phyloP scores from a whole-genome alignment of 257 asterid genomes.

The Marsdenia floribunda region DNA sequence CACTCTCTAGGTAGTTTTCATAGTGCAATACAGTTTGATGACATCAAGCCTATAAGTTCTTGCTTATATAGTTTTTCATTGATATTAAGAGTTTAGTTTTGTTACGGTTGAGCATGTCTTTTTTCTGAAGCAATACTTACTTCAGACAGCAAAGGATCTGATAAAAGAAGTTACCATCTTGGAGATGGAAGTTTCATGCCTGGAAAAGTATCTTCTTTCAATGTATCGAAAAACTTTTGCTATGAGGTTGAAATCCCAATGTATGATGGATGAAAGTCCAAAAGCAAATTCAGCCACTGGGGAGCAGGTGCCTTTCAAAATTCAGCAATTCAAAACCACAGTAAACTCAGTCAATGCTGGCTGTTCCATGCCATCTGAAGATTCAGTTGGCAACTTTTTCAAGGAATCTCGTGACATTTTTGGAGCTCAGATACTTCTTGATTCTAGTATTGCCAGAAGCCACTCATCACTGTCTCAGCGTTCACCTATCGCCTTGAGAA shows the following conservation, averaged over 20 bases:
- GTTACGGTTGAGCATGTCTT: neutral
- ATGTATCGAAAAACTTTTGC: slow-evolving; percentile 50
- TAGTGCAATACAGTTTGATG: neutral
- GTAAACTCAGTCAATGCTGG: slow-evolving; percentile 21
- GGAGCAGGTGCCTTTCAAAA: slow-evolving; percentile 15
- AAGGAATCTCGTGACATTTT: slow-evolving; percentile 24
- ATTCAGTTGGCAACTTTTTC: slow-evolving; percentile 13
- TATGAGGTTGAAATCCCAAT: slow-evolving; percentile 30
- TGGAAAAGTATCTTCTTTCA: slow-evolving; percentile 80
- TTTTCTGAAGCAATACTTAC: neutral
- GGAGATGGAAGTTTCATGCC: slow-evolving; percentile 62
- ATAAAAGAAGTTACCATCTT: slow-evolving; percentile 57
- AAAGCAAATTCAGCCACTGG: slow-evolving; percentile 19
- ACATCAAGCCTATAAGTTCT: neutral
- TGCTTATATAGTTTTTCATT: neutral
- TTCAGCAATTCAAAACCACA: slow-evolving; percentile 20
- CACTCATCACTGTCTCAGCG: slow-evolving; percentile 77
- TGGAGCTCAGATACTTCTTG: slow-evolving; percentile 40
- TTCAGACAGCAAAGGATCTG: slow-evolving; percentile 74
- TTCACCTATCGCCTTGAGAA: slow-evolving; percentile 54
- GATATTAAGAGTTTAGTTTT: neutral
- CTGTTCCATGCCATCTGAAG: slow-evolving; percentile 18
- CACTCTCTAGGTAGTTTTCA: neutral
- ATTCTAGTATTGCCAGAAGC: slow-evolving; percentile 54
- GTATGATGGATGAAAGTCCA: slow-evolving; percentile 22